Conservation (phyloP, 2,329 filamentous ascomycete species). For the Sclerotinia borealis region DNA sequence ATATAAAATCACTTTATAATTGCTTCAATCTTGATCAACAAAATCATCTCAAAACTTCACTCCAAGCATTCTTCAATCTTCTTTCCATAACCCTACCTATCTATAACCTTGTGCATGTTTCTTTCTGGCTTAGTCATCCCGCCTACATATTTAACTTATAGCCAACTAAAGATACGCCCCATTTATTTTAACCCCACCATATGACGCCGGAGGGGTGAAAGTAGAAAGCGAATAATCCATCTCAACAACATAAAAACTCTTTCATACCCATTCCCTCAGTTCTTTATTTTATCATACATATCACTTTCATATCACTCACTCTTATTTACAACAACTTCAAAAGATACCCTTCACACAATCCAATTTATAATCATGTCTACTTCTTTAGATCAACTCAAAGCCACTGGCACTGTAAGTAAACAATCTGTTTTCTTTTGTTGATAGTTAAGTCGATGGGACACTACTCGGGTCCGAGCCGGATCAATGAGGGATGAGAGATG, state of each 20-base stretch:
- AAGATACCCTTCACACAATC: conserved; percentile 17
- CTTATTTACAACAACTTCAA: conserved; percentile 7
- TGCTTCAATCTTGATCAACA: not conserved
- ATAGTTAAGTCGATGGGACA: not conserved
- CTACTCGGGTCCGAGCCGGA: not conserved
- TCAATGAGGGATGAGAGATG: not conserved
- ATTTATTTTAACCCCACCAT: conserved; percentile 2
- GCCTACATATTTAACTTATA: not conserved
- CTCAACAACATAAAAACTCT: conserved; percentile 9
- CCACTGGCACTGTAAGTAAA: conserved; percentile 82
- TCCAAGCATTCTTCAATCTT: not conserved
- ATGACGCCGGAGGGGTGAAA: conserved; percentile 7
- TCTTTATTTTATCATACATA: conserved; percentile 5
- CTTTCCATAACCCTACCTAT: not conserved
- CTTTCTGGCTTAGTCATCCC: not conserved
- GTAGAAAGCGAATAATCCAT: not conserved
- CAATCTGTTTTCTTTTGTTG: conserved; percentile 20
- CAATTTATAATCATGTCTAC: conserved; percentile 58
- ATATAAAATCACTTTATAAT: not conserved
- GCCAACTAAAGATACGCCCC: no score
- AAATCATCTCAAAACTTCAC: not conserved
- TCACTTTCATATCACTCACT: not conserved
- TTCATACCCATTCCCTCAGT: conserved; percentile 5
- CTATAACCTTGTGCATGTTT: not conserved
- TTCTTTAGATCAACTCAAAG: conserved; percentile 96